These are phyloP conservation scores for Ogataea methanolica DNA, from an alignment of 805 yeast genomes.

Conservation along the genomic window DNA sequence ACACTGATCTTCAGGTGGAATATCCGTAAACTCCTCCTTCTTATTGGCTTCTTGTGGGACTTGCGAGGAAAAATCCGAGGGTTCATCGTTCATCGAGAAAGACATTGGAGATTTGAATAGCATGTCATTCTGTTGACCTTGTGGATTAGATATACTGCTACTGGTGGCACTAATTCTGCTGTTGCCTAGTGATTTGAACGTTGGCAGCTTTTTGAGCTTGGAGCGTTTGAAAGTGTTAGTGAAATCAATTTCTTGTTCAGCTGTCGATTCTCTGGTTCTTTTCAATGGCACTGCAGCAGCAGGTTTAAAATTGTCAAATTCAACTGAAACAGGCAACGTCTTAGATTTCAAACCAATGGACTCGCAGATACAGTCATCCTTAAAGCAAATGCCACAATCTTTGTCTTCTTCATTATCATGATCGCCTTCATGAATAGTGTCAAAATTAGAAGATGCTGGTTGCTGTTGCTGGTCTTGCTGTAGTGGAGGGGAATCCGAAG, in stretches of 20 bases:
- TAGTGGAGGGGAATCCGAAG: constrained; percentile 36
- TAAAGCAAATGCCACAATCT: constrained; percentile 62
- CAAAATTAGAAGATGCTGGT: not conserved
- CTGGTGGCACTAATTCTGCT: not conserved
- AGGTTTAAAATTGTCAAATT: constrained; percentile 41
- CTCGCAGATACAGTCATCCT: constrained; percentile 68
- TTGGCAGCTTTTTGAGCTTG: constrained; percentile 24
- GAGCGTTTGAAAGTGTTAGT: constrained; percentile 37
- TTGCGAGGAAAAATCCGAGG: constrained; percentile 9
- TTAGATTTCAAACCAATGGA: constrained; percentile 38
- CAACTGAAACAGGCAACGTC: constrained; percentile 1
- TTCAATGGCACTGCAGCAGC: constrained; percentile 63
- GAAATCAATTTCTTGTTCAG: constrained; percentile 47
- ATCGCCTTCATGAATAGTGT: not conserved
- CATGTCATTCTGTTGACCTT: constrained; percentile 17
- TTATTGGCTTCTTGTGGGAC: constrained; percentile 15
- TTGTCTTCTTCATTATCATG: constrained; percentile 15
- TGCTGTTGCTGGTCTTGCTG: not conserved
- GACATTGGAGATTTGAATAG: constrained; percentile 22
- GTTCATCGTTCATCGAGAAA: constrained; percentile 11
- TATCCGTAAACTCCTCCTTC: constrained; percentile 38
- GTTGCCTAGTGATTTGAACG: constrained; percentile 21
- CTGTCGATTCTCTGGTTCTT: constrained; percentile 25
- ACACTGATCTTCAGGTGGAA: constrained; percentile 59
- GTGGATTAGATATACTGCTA: not conserved